Percentiles rank a stretch among this genome's conserved stretches.
Evolutionary conservation across 345 rosid species (phyloP).

Genomic region (Ricinus communis): DNA sequence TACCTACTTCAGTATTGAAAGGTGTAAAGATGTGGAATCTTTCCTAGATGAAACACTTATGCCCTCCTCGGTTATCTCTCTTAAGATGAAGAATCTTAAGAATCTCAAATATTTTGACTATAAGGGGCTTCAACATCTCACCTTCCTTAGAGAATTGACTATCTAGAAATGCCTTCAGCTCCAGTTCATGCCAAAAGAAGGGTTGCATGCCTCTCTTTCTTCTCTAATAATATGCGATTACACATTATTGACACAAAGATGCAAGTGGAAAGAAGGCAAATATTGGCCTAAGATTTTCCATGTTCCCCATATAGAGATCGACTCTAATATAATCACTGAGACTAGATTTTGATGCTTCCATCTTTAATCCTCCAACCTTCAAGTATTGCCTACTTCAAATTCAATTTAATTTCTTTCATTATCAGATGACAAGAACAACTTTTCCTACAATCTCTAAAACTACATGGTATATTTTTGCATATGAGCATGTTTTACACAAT

Average conservation of each 20-base stretch:
- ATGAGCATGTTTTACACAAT: too few relatives aligned
- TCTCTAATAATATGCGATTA: constrained; percentile 7
- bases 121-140: constrained; percentile 16
- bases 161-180: constrained; percentile 21
- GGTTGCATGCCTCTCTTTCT: constrained; percentile 15
- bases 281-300: constrained; percentile 13
- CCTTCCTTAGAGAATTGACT: constrained; percentile 16
- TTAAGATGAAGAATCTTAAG: not conserved
- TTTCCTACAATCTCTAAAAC: too few relatives aligned
- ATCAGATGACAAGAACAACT: too few relatives aligned
- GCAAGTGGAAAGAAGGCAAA: not conserved
- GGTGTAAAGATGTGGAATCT: constrained; percentile 5
- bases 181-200: constrained; percentile 6
- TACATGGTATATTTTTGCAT: too few relatives aligned
- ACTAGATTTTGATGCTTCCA: not conserved
- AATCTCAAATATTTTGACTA: constrained; percentile 14
- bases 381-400: not conserved
- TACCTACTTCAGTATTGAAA: not conserved
- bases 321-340: not conserved
- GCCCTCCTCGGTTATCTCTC: constrained; percentile 6
- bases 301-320: constrained; percentile 1
- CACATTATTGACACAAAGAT: constrained; percentile 11
- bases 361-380: not conserved
- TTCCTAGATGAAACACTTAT: constrained; percentile 16
- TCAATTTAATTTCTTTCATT: not conserved